Conservation (phyloP, 2,329 filamentous ascomycete species). For the Colletotrichum godetiae region DNA sequence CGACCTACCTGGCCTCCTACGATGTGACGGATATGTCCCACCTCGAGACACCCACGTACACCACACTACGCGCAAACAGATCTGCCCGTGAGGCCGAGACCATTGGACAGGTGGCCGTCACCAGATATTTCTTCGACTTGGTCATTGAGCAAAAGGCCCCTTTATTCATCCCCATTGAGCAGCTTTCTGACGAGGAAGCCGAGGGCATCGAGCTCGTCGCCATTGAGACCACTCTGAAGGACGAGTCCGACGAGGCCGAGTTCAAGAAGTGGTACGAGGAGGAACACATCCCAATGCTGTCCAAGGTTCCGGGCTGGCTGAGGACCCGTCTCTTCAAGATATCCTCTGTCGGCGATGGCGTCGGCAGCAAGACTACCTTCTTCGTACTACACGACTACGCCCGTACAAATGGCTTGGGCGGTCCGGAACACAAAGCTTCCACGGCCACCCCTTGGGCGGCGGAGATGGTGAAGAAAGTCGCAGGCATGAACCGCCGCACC, state of each 20-base stretch:
- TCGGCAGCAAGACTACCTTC: conserved; percentile 58
- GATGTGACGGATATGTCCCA: conserved; percentile 81
- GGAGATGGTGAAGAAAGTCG: conserved; percentile 70
- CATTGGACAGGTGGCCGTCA: conserved; percentile 71
- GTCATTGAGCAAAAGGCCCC: conserved; percentile 66
- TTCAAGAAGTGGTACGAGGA: conserved; percentile 78
- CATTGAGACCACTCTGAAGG: conserved; percentile 67
- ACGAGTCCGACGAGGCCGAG: conserved; percentile 61
- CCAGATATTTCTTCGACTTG: conserved; percentile 77
- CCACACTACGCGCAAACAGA: conserved; percentile 68
- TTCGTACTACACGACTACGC: conserved; percentile 80
- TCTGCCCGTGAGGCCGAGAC: conserved; percentile 64
- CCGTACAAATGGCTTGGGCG: conserved; percentile 73
- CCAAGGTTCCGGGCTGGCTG: conserved; percentile 82
- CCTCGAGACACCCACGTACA: conserved; percentile 78
- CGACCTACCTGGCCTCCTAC: conserved; percentile 83
- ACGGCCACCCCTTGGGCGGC: conserved; percentile 71
- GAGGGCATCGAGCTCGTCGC: conserved; percentile 71
- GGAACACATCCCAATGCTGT: conserved; percentile 78
- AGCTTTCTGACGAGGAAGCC: conserved; percentile 67
- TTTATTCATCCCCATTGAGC: conserved; percentile 70
- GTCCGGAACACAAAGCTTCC: conserved; percentile 72
- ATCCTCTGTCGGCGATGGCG: conserved; percentile 68
- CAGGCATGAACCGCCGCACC: conserved; percentile 65
- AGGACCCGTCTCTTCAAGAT: conserved; percentile 78